Base-by-base conservation (phyloP, 768 basidiomycete species). In the Gymnopilus junonius region DNA sequence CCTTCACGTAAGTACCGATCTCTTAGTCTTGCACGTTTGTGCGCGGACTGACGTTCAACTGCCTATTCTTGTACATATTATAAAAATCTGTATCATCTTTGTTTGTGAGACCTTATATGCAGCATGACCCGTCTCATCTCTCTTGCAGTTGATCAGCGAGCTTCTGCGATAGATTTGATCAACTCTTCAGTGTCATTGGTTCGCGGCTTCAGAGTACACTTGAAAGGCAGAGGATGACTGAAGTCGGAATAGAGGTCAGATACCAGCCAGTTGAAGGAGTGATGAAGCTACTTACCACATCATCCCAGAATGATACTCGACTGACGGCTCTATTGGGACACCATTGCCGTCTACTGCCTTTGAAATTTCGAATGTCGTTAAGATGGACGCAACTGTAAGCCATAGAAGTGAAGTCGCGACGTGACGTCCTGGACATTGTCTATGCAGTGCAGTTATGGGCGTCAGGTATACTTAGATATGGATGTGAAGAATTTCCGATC, bases 401-500 rank as follows among this genome's bases (percentile, higher is more conserved):
- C 71, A 78, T 7, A 77, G 53, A 0, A 69, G 63, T 1, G 70
- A 67, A 6, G 64, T 55, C 1, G 74, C 77, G 29, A 80, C 69
- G 48, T 77, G 73, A 6, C 66, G 63, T 6, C 80, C 80, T 0
- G 80, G 79, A 59, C 80, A 82, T 15, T 74, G 64, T 50, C 78
- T 79, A 29, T 3, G 45, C 31, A 59, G 43, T 4, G n/a, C 39
- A 29, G 7, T 20, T 32, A 34, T n/a, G 20, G 37, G 56, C 3
- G 15, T 25, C 31, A 14, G 40, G 11, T 20, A 50, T 7, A 15
- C 29, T 46, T 25, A 31, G 27, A 11, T 23, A 25, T 61, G 50
- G 4, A 71, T 32, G 45, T 71, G 67, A 11, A 73, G 64, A 3
- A 74, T 69, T 48, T 70, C 71, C 1, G 71, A 70, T 10, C 65